Conservation (phyloP, 176 grass and related monocot genomes). For the Paspalum notatum region DNA sequence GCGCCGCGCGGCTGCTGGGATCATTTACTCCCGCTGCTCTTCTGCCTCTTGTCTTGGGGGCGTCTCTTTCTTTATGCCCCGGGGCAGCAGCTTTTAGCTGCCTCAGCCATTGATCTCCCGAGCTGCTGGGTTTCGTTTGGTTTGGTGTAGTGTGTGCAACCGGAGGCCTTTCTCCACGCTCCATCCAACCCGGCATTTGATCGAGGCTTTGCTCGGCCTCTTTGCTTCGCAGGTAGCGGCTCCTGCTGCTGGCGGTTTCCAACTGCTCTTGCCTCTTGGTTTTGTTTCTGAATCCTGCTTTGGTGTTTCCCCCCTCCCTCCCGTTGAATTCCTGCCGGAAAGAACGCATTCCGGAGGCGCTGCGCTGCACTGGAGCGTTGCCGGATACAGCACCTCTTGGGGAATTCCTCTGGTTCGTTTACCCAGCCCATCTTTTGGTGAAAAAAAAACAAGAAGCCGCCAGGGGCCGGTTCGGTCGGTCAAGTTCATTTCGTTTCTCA, state of each 20-base stretch:
- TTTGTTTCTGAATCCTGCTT: not conserved
- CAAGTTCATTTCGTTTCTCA: not conserved
- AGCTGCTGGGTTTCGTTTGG: not conserved
- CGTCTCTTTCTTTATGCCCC: slow-evolving; percentile 15
- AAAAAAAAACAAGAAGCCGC: not conserved
- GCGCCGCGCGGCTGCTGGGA: not conserved
- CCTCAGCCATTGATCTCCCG: slow-evolving; percentile 43
- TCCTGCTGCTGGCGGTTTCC: slow-evolving; percentile 1
- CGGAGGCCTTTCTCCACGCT: not conserved
- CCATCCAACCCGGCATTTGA: not conserved
- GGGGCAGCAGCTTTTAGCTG: slow-evolving; percentile 44
- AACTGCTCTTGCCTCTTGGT: not conserved
- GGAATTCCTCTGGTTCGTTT: slow-evolving; percentile 17
- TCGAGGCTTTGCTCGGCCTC: not conserved
- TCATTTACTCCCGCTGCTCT: slow-evolving; percentile 43
- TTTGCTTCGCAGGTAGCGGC: not conserved
- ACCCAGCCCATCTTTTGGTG: not conserved
- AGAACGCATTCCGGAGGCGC: not conserved
- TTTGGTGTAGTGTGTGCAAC: not conserved
- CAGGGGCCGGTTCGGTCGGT: not conserved
- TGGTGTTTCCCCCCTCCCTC: too few species aligned
- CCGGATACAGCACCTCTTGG: not conserved
- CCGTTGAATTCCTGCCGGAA: too few species aligned
- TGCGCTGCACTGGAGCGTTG: slow-evolving; percentile 17
- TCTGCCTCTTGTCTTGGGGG: slow-evolving; percentile 22